Evolutionary conservation across 768 basidiomycete species (phyloP), one percentile per base, ranked within the genome.

Genomic region (Leccinum ochraceum): DNA sequence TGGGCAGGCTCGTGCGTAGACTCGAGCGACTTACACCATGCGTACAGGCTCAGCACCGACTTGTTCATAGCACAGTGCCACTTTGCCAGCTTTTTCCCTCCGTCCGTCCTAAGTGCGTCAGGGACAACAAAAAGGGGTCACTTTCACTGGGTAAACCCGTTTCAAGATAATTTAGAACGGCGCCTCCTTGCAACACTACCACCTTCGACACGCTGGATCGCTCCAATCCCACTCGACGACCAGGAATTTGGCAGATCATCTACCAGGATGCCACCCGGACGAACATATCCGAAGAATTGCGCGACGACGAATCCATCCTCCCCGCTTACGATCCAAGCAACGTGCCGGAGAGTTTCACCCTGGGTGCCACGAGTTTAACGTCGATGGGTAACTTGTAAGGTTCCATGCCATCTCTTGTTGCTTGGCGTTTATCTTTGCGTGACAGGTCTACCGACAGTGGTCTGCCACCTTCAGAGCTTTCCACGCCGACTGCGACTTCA

Each of bases 231-330:
- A 16, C 54, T 30, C 65, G 50, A 36, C 67, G 54, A 32, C 60
- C 65, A 14, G 65, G 62, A 13, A 60, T 71, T n/a, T 73, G 73
- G 71, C 62, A 63, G 5, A 36, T 66, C 49, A 50, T 73, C 36
- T 58, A 48, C 28, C 69, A 65, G 55, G 66, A 74, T 53, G 49
- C 39, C 22, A 17, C 59, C 26, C 28, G 20, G 16, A 30, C 30
- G 30, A 46, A 30, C 53, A 32, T 59, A 6, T 9, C 26, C 32
- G 17, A 17, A 1, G 54, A 22, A 10, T 4, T 51, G 9, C 59
- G 39, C 11, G 66, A 64, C 24, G 54, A 62, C 34, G 65, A 72
- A 7, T 39, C 63, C 13, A 39, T 58, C 39, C 71, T 65, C 17
- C 72, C 71, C 34, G 54, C 63, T 4, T 74, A 73, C 17, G 66